Base-by-base conservation (phyloP, 2,329 filamentous ascomycete species). In the Alternaria sp. region DNA sequence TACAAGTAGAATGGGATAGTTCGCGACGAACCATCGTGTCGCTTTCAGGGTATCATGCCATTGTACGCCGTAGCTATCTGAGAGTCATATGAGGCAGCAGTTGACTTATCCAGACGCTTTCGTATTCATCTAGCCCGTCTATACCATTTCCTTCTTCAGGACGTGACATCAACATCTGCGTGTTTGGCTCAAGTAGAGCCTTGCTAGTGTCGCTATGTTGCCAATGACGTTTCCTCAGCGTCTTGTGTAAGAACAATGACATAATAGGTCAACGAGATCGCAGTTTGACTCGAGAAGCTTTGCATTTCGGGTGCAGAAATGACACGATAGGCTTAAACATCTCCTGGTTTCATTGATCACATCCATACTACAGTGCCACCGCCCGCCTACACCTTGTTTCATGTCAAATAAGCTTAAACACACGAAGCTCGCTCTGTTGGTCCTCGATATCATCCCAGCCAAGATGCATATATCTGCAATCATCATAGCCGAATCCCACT, bases 21-120 rank as follows among this genome's bases (percentile, higher is more conserved):
- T 21, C 6, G 4, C 19, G 43, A 23, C 11, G 32, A 36, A 5
- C 0, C 32, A 0, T 36, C 0, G 15, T 36, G 32, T 36, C 32
- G 15, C 32, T 36, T n/a, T 0, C 0, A 36, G 15, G 0, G 32
- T 36, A 0, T 5, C 7, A n/a, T 36, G 32, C 0, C 15, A 5
- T 9, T n/a, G 32, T 36, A 36, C 32, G 4, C 32, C 7, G 32
- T 36, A 36, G 32, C 32, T 36, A n/a, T 36, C 15, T 36, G 32
- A n/a, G 0, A 36, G 7, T 36, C 15, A 36, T 36, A 36, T n/a
- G 32, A n/a, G 4, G 32, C 15, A n/a, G 15, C 32, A n/a, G 0
- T n/a, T 36, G 8, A n/a, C 1, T n/a, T 1, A 36, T n/a, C 7
- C 32, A 36, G 7, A 36, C 32, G 0, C 32, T n/a, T 9, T 36